phyloP scores from a whole-genome alignment of 352 stramenopile species.

The Pythium aristosporum region DNA sequence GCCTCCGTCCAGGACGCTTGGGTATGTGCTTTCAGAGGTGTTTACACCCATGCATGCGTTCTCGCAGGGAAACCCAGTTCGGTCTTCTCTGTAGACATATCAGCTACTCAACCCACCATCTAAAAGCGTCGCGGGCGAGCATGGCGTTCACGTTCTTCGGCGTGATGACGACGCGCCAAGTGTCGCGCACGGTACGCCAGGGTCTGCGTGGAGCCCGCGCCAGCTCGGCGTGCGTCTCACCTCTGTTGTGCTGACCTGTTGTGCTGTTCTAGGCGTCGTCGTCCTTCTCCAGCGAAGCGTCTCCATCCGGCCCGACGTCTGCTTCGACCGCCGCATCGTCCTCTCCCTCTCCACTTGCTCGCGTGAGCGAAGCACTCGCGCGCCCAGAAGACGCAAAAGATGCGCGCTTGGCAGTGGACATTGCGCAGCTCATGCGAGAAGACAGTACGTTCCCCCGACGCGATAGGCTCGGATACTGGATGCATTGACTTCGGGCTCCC shows the following conservation, averaged over 20 bases:
- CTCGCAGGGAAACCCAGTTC: neutral
- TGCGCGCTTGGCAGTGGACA: conserved; percentile 21
- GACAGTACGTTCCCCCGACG: conserved; percentile 36
- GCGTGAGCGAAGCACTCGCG: neutral
- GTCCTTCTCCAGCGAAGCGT: conserved; percentile 9
- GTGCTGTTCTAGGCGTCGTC: conserved; percentile 6
- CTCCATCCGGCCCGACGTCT: neutral
- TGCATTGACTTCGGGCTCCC: neutral
- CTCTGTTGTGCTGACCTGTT: neutral
- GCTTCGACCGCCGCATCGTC: neutral
- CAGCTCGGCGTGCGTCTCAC: neutral
- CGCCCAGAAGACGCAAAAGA: conserved; percentile 17
- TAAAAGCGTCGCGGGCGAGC: conserved; percentile 4
- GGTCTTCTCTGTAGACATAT: conserved; percentile 1
- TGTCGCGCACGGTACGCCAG: conserved; percentile 7
- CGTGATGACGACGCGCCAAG: conserved; percentile 8
- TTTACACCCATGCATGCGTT: neutral
- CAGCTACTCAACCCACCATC: neutral
- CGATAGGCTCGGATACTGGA: neutral
- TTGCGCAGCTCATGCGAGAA: conserved; percentile 45
- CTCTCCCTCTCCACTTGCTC: neutral
- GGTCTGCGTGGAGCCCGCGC: neutral
- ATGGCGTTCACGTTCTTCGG: conserved; percentile 29
- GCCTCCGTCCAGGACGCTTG: no score
- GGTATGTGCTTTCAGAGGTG: conserved; percentile 1